Conservation (phyloP, 2,329 filamentous ascomycete species). For the Trichophyton verrucosum region DNA sequence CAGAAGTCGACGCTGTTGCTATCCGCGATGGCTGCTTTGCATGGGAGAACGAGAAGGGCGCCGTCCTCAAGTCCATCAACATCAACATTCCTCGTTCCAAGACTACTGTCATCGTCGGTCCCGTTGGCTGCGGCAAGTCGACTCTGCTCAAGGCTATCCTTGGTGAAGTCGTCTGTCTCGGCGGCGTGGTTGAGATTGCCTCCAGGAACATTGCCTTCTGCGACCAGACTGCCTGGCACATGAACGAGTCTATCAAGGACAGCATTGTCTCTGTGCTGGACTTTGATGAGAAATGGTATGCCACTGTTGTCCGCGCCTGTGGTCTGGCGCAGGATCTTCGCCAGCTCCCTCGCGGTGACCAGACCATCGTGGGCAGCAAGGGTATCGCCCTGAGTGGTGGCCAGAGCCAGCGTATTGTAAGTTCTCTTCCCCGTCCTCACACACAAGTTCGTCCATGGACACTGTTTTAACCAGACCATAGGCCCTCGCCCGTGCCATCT, state of each 20-base stretch:
- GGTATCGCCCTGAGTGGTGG: conserved; percentile 42
- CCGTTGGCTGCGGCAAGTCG: conserved; percentile 43
- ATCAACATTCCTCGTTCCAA: conserved; percentile 31
- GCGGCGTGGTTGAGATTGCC: conserved; percentile 24
- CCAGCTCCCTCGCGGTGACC: conserved; percentile 30
- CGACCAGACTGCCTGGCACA: conserved; percentile 31
- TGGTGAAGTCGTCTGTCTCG: conserved; percentile 29
- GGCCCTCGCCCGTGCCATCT: conserved; percentile 43
- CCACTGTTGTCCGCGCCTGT: conserved; percentile 26
- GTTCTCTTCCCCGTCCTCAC: conserved; percentile 8
- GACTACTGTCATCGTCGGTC: conserved; percentile 39
- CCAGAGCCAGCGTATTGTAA: conserved; percentile 40
- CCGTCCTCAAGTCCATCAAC: conserved; percentile 32
- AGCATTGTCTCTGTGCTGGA: conserved; percentile 29
- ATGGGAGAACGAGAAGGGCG: conserved; percentile 34
- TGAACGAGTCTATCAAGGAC: conserved; percentile 31
- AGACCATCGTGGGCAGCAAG: conserved; percentile 40
- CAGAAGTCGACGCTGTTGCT: conserved; percentile 22
- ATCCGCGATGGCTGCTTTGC: conserved; percentile 37
- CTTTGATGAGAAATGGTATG: conserved; percentile 29
- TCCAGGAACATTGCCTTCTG: conserved; percentile 29
- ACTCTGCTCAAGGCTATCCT: conserved; percentile 37
- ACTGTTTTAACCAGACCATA: conserved; percentile 6
- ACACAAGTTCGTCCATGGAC: neutral
- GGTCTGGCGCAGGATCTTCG: conserved; percentile 29